A percentile compares a stretch with the other conserved stretches of the same genome.
phyloP scores from a whole-genome alignment of 768 basidiomycete species.

The Tephrocybe sp. region DNA sequence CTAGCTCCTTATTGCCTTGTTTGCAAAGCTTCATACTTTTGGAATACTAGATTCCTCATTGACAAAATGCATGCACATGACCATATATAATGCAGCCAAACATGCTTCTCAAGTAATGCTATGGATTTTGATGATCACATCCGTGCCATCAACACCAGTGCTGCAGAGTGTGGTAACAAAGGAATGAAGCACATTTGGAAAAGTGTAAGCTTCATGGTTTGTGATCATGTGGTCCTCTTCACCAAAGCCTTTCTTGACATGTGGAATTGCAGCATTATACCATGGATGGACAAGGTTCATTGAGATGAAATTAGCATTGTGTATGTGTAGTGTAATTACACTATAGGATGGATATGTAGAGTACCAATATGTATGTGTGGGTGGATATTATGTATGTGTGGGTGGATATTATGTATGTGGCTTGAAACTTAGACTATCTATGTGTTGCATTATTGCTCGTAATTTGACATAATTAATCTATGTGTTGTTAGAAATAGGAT shows the following conservation, averaged over 20 bases:
- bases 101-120: conserved; percentile 4
- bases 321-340: too few relatives aligned
- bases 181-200: conserved; percentile 12
- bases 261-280: background rate
- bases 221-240: conserved; percentile 11
- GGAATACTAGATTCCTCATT: conserved; percentile 16
- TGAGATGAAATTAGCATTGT: too few relatives aligned
- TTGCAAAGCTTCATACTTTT: conserved; percentile 16
- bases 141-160: conserved; percentile 16
- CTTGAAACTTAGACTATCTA: background rate
- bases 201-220: conserved; percentile 13
- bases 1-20: conserved; percentile 21
- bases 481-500: background rate
- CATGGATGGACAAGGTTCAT: background rate
- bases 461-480: background rate
- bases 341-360: background rate
- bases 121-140: conserved; percentile 12
- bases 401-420: too few relatives aligned
- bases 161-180: conserved; percentile 22
- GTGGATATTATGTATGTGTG: background rate
- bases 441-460: background rate
- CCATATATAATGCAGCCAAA: conserved; percentile 15
- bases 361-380: background rate
- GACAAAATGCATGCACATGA: conserved; percentile 17
- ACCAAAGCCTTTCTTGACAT: conserved; percentile 8